Percentiles rank a stretch among this genome's conserved stretches.
Evolutionary conservation across 2,329 filamentous ascomycete species (phyloP).

Genomic region (Paraphoma chrysanthemicola): DNA sequence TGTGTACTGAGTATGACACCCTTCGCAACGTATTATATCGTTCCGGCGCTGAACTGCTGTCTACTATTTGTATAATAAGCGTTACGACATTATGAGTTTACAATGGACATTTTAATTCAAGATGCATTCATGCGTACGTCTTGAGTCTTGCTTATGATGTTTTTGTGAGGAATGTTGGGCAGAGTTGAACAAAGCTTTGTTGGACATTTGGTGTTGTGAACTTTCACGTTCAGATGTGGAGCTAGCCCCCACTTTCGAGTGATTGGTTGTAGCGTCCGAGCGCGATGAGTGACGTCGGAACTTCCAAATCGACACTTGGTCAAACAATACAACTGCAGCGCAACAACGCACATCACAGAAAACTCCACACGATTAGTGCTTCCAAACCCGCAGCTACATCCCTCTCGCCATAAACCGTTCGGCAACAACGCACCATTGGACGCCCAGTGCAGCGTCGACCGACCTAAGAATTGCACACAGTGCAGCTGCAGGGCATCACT

Average conservation of each 20-base stretch:
- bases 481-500: no score
- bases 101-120: background rate
- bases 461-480: no score
- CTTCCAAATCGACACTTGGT: background rate
- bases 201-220: background rate
- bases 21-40: background rate
- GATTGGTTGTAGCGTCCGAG: background rate
- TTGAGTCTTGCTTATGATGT: background rate
- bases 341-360: background rate
- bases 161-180: background rate
- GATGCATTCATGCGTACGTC: no score
- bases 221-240: background rate
- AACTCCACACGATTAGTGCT: no score
- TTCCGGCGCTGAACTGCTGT: background rate
- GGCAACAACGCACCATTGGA: no score
- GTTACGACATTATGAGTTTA: background rate
- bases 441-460: no score
- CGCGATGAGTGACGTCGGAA: conserved; percentile 4
- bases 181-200: background rate
- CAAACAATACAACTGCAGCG: background rate
- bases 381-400: no score
- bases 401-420: no score
- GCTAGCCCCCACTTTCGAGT: background rate
- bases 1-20: background rate
- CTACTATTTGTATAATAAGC: background rate